phyloP scores from a whole-genome alignment of 1,284 basidiomycete species.

The Peniophora sp. region DNA sequence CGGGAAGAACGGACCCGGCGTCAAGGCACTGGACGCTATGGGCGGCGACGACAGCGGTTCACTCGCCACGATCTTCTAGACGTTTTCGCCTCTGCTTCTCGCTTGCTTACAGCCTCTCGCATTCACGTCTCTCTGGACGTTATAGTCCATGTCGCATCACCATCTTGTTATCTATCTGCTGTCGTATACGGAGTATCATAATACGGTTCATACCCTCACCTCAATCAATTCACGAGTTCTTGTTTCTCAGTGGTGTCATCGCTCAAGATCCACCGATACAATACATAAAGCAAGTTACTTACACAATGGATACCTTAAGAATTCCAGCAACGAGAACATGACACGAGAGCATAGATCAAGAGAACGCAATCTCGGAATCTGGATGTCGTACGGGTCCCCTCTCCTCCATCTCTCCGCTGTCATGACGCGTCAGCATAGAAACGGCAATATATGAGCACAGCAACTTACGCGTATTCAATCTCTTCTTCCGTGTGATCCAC shows the following conservation, averaged over 20 bases:
- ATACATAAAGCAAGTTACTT: too few relatives aligned
- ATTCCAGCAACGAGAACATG: background rate
- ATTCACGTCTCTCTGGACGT: too few relatives aligned
- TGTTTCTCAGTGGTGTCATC: too few relatives aligned
- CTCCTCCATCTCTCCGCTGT: background rate
- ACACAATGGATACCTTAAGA: too few relatives aligned
- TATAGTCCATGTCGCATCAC: too few relatives aligned
- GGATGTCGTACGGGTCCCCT: background rate
- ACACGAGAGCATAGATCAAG: background rate
- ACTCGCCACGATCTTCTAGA: slow-evolving; percentile 61
- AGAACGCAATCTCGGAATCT: background rate
- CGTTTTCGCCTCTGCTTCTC: background rate
- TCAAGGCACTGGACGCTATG: slow-evolving; percentile 20
- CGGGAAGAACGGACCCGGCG: slow-evolving; percentile 74
- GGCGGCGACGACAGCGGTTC: slow-evolving; percentile 22
- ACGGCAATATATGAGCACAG: background rate
- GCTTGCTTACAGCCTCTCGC: too few relatives aligned
- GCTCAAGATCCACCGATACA: too few relatives aligned
- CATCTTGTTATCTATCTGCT: too few relatives aligned
- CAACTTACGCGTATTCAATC: slow-evolving; percentile 17
- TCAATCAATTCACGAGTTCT: too few relatives aligned
- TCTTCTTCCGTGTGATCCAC: slow-evolving; percentile 24
- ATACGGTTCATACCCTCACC: too few relatives aligned
- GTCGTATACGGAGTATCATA: too few relatives aligned
- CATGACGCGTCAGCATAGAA: background rate